These are phyloP conservation scores for Colletotrichum chrysophilum DNA, from an alignment of 2,329 filamentous ascomycete genomes.

Conservation along the genomic window DNA sequence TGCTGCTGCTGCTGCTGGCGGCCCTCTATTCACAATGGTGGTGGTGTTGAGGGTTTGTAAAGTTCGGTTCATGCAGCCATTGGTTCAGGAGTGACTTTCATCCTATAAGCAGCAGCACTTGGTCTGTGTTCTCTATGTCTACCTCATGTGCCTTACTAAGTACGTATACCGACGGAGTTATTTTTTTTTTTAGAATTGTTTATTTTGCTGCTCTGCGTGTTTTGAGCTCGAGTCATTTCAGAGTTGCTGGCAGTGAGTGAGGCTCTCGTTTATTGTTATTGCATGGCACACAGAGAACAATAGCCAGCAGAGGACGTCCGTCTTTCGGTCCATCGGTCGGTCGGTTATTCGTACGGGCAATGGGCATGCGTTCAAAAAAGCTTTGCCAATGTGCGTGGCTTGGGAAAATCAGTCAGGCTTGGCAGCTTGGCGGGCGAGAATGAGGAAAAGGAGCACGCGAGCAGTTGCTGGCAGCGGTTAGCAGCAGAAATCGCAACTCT, in stretches of 20 bases:
- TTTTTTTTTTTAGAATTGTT: neutral
- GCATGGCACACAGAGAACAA: neutral
- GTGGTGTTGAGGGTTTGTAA: neutral
- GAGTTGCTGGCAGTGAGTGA: neutral
- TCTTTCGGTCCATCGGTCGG: no score
- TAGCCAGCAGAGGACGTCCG: no score
- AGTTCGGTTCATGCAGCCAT: neutral
- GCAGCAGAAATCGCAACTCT: neutral
- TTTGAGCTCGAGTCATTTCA: neutral
- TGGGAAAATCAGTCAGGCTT: conserved; percentile 1
- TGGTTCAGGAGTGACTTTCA: neutral
- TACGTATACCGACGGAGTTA: neutral
- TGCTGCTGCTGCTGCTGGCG: neutral
- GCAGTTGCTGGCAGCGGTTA: conserved; percentile 17
- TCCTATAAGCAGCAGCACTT: neutral
- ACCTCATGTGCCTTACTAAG: neutral
- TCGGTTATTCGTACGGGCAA: no score
- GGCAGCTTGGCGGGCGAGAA: conserved; percentile 12
- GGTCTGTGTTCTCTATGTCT: neutral
- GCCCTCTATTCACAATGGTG: neutral
- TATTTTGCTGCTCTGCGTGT: neutral
- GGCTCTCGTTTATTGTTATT: neutral
- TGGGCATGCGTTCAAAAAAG: conserved; percentile 13
- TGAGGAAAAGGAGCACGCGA: conserved; percentile 17
- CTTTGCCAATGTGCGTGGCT: conserved; percentile 21